Conservation (phyloP, 1,284 basidiomycete genomes). For the Tilletia indica region DNA sequence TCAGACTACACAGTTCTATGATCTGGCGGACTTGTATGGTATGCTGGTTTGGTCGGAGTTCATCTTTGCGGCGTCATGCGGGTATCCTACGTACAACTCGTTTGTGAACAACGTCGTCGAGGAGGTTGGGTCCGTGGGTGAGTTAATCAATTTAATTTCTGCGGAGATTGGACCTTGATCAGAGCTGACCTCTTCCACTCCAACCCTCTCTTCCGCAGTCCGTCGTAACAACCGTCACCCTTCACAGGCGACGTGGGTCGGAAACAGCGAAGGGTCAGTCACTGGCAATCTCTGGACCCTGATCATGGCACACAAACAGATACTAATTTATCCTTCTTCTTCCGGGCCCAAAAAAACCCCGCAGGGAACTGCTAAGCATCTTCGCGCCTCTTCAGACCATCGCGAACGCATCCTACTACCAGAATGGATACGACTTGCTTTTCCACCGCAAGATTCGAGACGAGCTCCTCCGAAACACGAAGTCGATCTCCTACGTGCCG, state of each 20-base stretch:
- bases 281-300: too few species aligned
- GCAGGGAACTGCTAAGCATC: conserved; percentile 36
- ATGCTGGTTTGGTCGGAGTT: conserved; percentile 69
- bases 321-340: too few species aligned
- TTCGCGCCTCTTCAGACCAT: conserved; percentile 23
- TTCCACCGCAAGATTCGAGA: conserved; percentile 63
- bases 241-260: conserved; percentile 66
- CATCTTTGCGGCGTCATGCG: conserved; percentile 64
- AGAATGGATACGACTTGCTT: conserved; percentile 30
- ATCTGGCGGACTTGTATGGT: conserved; percentile 66
- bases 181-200: neutral
- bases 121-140: conserved; percentile 58
- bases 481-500: conserved; percentile 66
- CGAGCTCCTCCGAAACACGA: conserved; percentile 62
- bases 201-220: neutral
- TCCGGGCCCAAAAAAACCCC: conserved; percentile 26
- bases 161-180: neutral
- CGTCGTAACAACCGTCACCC: conserved; percentile 61
- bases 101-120: conserved; percentile 63
- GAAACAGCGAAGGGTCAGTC: conserved; percentile 58
- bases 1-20: conserved; percentile 60
- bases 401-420: conserved; percentile 23
- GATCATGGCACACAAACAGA: conserved; percentile 10
- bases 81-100: conserved; percentile 60
- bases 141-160: conserved; percentile 63